Evolutionary conservation across 164 flowering plant genomes (phyloP).

Genomic region (Berberis thunbergii): DNA sequence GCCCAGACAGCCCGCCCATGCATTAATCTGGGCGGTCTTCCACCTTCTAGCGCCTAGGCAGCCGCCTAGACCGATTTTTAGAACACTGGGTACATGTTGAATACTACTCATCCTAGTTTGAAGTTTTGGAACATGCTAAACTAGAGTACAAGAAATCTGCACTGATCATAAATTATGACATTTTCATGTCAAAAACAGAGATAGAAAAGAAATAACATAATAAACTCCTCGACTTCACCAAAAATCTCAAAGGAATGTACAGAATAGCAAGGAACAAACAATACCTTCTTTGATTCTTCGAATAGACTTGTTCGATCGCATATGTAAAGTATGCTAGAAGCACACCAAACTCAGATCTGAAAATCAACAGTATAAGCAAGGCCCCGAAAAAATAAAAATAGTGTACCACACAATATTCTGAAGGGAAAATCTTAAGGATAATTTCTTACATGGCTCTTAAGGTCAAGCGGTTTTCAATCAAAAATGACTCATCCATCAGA

Average conservation of each 20-base stretch:
- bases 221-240: not conserved
- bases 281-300: constrained; percentile 74
- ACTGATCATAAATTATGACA: no score
- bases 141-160: no score
- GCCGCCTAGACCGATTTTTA: no score
- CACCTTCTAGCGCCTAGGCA: no score
- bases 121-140: no score
- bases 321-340: constrained; percentile 61
- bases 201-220: no score
- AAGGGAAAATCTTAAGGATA: not conserved
- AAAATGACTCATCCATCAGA: constrained; percentile 76
- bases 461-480: constrained; percentile 66
- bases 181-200: no score
- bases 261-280: not conserved
- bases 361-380: constrained; percentile 9
- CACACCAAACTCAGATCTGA: constrained; percentile 77
- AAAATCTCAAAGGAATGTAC: not conserved
- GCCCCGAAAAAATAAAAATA: not conserved
- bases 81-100: no score
- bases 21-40: no score
- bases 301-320: constrained; percentile 85
- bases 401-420: not conserved
- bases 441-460: constrained; percentile 69
- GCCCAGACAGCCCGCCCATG: no score
- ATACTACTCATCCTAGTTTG: no score